Conservation (phyloP, 352 stramenopile species). For the Globisporangium iwayamae region DNA sequence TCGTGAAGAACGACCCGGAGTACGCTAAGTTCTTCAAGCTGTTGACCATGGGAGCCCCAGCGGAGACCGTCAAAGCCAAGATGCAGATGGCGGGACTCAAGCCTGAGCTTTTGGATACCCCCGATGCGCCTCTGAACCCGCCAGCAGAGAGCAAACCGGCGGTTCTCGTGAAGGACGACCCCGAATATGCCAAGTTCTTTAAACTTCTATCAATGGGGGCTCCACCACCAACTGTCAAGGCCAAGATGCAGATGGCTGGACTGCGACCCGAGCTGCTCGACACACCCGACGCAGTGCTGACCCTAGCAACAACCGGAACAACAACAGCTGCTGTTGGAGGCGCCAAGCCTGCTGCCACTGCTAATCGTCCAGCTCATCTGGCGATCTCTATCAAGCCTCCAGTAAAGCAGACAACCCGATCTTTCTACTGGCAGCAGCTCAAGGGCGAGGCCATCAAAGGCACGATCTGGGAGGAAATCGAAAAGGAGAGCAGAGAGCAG, state of each 20-base stretch:
- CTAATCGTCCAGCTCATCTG: conserved; percentile 41
- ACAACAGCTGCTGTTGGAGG: conserved; percentile 5
- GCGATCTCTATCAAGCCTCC: conserved; percentile 61
- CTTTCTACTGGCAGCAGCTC: conserved; percentile 79
- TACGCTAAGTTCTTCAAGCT: conserved; percentile 78
- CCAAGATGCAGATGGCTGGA: conserved; percentile 62
- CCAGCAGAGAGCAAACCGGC: conserved; percentile 23
- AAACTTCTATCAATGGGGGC: conserved; percentile 63
- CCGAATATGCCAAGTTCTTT: conserved; percentile 73
- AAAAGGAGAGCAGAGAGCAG: conserved; percentile 45
- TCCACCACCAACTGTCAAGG: conserved; percentile 49
- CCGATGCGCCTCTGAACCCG: conserved; percentile 30
- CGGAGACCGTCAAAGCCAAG: conserved; percentile 50
- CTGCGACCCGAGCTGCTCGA: conserved; percentile 50
- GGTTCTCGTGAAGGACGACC: conserved; percentile 62
- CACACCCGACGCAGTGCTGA: conserved; percentile 11
- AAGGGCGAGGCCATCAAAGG: conserved; percentile 53
- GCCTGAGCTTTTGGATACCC: conserved; percentile 65
- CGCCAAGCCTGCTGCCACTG: conserved; percentile 12
- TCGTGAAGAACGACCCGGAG: conserved; percentile 52
- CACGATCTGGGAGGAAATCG: conserved; percentile 80
- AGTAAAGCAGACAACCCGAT: conserved; percentile 51
- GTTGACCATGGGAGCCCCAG: conserved; percentile 48
- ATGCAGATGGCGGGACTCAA: conserved; percentile 57
- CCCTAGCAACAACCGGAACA: conserved; percentile 14